These are phyloP conservation scores for Nicotiana undulata DNA, from an alignment of 257 asterid genomes.

Conservation along the genomic window DNA sequence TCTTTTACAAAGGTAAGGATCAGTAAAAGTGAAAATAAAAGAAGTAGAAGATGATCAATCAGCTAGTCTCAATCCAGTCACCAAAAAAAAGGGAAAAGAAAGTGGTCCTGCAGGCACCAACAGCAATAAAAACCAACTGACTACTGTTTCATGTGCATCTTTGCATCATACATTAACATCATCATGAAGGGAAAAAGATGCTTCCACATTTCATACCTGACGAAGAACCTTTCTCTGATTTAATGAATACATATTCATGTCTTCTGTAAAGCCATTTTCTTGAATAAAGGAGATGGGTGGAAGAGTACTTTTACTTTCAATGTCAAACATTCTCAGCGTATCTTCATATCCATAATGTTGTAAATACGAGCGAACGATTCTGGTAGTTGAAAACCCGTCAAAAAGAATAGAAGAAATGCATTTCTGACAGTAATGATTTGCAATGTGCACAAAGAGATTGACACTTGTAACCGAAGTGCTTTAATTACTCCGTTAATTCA, in stretches of 20 bases:
- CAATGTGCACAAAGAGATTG: background rate
- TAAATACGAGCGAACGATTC: conserved; percentile 79
- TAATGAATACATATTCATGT: conserved; percentile 42
- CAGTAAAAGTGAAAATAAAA: background rate
- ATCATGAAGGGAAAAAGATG: conserved; percentile 2
- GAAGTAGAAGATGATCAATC: background rate
- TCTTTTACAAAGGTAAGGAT: background rate
- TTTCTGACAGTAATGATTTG: background rate
- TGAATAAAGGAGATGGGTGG: conserved; percentile 58
- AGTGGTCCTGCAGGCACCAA: background rate
- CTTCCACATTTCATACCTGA: conserved; percentile 47
- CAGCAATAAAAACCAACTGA: background rate
- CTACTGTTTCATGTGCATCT: background rate
- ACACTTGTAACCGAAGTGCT: background rate
- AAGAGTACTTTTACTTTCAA: conserved; percentile 55
- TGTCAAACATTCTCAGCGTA: conserved; percentile 60
- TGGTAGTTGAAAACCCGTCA: conserved; percentile 26
- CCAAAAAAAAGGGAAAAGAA: background rate
- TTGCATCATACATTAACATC: background rate
- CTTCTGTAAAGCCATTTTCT: conserved; percentile 52
- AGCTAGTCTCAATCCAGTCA: background rate
- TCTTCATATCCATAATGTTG: conserved; percentile 93
- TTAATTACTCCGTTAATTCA: background rate
- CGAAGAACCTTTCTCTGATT: conserved; percentile 68
- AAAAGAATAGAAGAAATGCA: background rate